Conservation (phyloP, 257 asterid species). For the Nicotiana paniculata region DNA sequence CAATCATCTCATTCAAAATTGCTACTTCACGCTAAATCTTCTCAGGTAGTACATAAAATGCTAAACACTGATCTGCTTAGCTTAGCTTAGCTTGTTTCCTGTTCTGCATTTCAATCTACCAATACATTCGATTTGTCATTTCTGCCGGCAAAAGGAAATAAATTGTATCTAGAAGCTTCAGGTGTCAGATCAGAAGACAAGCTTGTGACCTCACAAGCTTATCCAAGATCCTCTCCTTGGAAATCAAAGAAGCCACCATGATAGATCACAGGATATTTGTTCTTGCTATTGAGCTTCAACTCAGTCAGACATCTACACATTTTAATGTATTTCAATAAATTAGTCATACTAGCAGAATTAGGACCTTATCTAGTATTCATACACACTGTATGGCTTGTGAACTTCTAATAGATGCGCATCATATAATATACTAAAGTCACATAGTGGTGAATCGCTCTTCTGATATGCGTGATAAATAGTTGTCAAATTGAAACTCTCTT, state of each 20-base stretch:
- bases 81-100: neutral
- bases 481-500: neutral
- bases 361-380: neutral
- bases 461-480: neutral
- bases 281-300: conserved; percentile 10
- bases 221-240: conserved; percentile 1
- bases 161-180: conserved; percentile 4
- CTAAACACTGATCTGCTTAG: neutral
- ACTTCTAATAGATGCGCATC: neutral
- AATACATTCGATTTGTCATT: neutral
- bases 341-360: neutral
- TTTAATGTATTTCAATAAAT: conserved; percentile 8
- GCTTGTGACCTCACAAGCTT: neutral
- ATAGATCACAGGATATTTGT: conserved; percentile 10
- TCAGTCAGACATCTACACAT: conserved; percentile 33
- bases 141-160: neutral
- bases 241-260: neutral
- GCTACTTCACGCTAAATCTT: neutral
- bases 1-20: neutral
- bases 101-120: neutral
- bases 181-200: neutral
- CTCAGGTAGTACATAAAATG: neutral
- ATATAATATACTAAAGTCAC: neutral
- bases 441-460: neutral
- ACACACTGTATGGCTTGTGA: neutral